phyloP scores from a whole-genome alignment of 208 protist species.

The Leptomonas pyrrhocoris region DNA sequence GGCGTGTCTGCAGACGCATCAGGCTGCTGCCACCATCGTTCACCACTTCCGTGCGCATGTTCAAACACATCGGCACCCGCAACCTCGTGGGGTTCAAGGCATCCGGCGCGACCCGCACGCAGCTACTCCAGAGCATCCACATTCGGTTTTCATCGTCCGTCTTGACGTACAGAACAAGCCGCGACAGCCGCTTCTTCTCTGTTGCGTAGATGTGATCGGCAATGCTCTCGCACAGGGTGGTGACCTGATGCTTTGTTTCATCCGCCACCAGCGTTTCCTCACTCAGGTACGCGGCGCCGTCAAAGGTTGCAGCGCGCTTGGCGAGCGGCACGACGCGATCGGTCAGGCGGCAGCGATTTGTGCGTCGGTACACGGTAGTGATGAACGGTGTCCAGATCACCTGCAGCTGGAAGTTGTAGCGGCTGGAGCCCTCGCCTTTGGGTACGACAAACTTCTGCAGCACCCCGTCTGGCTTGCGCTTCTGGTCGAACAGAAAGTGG shows the following conservation, averaged over 20 bases:
- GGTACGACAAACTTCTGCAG: conserved; percentile 91
- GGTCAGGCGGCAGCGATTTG: conserved; percentile 73
- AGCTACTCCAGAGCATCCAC: conserved; percentile 88
- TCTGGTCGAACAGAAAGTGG: conserved; percentile 81
- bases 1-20: conserved; percentile 41
- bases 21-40: conserved; percentile 72
- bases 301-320: conserved; percentile 77
- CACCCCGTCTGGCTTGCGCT: conserved; percentile 86
- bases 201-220: conserved; percentile 86
- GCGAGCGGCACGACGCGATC: conserved; percentile 63
- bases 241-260: conserved; percentile 75
- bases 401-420: conserved; percentile 82
- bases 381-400: conserved; percentile 89
- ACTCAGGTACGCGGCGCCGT: conserved; percentile 81
- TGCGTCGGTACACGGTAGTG: conserved; percentile 85
- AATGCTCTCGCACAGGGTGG: conserved; percentile 78
- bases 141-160: conserved; percentile 71
- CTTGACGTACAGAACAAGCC: conserved; percentile 85
- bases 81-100: conserved; percentile 74
- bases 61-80: conserved; percentile 66
- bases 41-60: conserved; percentile 70
- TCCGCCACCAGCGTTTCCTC: conserved; percentile 83
- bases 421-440: conserved; percentile 72
- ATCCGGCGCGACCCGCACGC: conserved; percentile 71
- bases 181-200: conserved; percentile 84